Base-by-base conservation (phyloP, 2,329 filamentous ascomycete species). In the Alternaria metachromatica region DNA sequence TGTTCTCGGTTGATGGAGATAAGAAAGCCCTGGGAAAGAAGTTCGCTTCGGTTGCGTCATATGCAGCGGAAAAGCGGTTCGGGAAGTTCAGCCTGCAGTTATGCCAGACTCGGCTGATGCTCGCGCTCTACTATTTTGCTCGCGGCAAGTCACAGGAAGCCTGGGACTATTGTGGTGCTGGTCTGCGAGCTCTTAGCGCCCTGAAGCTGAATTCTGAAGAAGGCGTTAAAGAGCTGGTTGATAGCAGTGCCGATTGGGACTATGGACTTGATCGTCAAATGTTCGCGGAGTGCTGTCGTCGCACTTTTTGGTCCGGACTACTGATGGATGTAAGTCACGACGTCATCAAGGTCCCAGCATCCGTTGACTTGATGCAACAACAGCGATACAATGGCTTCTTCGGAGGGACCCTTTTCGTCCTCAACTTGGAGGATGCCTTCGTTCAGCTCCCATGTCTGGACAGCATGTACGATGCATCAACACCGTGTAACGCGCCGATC, bases 271-370 rank as follows among this genome's bases (percentile, higher is more conserved):
- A 85, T 68, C 84, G 83, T 61, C 78, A 80, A 54, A 87, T 86
- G 28, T 86, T 89, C 68, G 85, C 86, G 23, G 91, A 94, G 78
- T 90, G 89, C 70, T 85, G 88, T 63, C 85, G 90, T 66, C 84
- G 91, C 60, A 92, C 90, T 0, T 90, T 92, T 72, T 94, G 90
- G 90, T 87, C 88, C 26, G 86, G 88, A 55, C 92, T 90, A 69
- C 81, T 92, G 69, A 85, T 92, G 76, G 91, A 93, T 79, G 84
- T 86, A 78, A 82, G 84, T 80, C 68, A 72, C 66, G 72, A 72
- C 53, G 66, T 73, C 66, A 72, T 71, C 65, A 74, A 70, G 63
- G 66, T 69, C 61, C 74, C 75, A 54, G 72, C 74, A 66, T 70
- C 74, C 62, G 68, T 70, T 75, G 68, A 75, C 71, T 68, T 73